Base-by-base conservation (phyloP, 148 eudicot species). In the Silene uniflora region DNA sequence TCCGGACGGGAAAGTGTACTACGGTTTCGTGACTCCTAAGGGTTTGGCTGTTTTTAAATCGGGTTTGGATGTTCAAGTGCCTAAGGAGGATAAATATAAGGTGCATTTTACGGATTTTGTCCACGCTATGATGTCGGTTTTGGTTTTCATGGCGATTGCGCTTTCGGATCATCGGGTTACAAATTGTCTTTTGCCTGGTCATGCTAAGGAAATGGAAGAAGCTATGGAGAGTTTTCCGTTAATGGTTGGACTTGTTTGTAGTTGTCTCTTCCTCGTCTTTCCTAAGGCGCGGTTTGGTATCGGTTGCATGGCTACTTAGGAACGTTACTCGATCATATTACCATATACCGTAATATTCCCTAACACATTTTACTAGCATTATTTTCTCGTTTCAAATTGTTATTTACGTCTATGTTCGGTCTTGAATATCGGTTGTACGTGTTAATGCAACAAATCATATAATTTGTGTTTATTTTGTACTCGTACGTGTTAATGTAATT, bases 171-270 rank as follows among this genome's bases (percentile, higher is more conserved):
- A 87, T 22, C 79, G 98, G 62, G 93, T 92, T 9, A 92, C 92
- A 2, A 71, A 88, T 8, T 95, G 97, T 69, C 69, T 95, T 52
- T 75, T 89, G 3, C 96, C 96, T 18, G 87, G 86, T 10, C 93
- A 90, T 59, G 86, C 84, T 18, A 85, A 81, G 86, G 97, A 95
- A 68, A 85, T 95, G 91, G 96, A 90, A 42, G 98, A 95, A 65
- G 90, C 86, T 19, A 95, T 95, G 97, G 88, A 88, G 80, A 89
- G 98, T 71, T 90, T 95, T 17, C 98, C 97, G 0, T 64, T 95
- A 59, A 95, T 95, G 97, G 87, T 92, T 7, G 98, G 98, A 32
- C 82, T 95, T 14, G 82, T 92, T 75, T 95, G 98, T 59, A 94
- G 96, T 73, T 88, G 93, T 14, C 75, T 94, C 58, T 94, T 94